Evolutionary conservation across 2,329 filamentous ascomycete genomes (phyloP).

Genomic region (Colletotrichum costaricense): DNA sequence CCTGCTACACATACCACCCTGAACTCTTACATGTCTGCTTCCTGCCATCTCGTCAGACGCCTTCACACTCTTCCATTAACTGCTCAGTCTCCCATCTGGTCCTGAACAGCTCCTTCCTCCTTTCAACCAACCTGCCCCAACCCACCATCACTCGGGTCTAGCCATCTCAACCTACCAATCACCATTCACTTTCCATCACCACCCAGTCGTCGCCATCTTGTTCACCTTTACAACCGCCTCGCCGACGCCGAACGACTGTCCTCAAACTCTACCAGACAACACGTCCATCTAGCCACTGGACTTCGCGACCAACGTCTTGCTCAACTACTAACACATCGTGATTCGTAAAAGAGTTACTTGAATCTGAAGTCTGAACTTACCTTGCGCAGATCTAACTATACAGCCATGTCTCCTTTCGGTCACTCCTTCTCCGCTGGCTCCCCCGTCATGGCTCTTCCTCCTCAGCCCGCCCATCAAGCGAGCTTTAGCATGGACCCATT

Average conservation of each 20-base stretch:
- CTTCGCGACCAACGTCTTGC: not conserved
- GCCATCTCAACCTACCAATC: not conserved
- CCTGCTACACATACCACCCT: not conserved
- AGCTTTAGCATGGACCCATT: conserved; percentile 50
- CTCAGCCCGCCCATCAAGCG: conserved; percentile 48
- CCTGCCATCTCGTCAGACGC: not conserved
- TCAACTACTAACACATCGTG: conserved; percentile 21
- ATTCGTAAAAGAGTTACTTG: conserved; percentile 35
- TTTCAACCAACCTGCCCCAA: not conserved
- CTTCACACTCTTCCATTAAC: conserved; percentile 4
- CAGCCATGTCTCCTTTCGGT: conserved; percentile 57
- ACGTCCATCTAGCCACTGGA: not conserved
- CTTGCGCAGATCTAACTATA: conserved; percentile 42
- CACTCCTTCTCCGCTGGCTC: conserved; percentile 54
- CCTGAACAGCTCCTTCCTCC: not conserved
- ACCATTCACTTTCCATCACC: too few species aligned
- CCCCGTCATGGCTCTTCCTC: conserved; percentile 55
- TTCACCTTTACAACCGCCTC: not conserved
- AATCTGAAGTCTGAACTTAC: conserved; percentile 42
- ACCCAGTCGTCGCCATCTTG: not conserved
- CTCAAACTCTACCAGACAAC: not conserved
- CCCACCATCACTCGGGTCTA: not conserved
- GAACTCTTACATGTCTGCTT: not conserved
- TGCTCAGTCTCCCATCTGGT: not conserved
- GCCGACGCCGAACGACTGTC: not conserved